Evolutionary conservation across 108 stramenopile species (phyloP).

Genomic region (Nitzschia palea): DNA sequence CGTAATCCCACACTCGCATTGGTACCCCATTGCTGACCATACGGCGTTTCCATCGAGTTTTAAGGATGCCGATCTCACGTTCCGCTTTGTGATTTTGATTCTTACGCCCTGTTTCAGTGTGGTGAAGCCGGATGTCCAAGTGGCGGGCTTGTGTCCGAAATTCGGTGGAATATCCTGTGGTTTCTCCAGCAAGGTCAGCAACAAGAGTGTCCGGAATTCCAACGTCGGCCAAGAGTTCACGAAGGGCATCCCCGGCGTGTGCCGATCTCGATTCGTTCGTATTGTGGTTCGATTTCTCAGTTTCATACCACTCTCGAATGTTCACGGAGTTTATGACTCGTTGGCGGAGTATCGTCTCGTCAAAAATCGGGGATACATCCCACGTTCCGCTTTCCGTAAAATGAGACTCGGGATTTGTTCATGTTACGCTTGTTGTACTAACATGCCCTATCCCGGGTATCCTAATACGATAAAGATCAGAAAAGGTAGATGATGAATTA

Average conservation of each 20-base stretch:
- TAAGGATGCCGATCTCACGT: slow-evolving; percentile 18
- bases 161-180: neutral
- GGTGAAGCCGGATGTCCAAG: neutral
- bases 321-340: too few species aligned
- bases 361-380: too few species aligned
- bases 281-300: too few species aligned
- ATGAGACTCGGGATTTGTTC: too few species aligned
- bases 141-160: neutral
- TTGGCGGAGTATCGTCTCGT: too few species aligned
- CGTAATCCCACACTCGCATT: slow-evolving; percentile 34
- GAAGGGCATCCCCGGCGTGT: neutral
- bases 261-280: too few species aligned
- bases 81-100: slow-evolving; percentile 27
- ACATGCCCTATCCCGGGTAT: too few species aligned
- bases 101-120: neutral
- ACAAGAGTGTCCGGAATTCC: slow-evolving; percentile 3
- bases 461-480: too few species aligned
- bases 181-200: neutral
- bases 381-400: too few species aligned
- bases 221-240: neutral
- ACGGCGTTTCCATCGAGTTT: slow-evolving; percentile 4
- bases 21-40: slow-evolving; percentile 11
- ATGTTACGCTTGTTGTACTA: too few species aligned
- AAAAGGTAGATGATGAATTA: too few species aligned
- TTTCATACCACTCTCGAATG: too few species aligned